Evolutionary conservation across 1,284 basidiomycete genomes (phyloP), one percentile per base, ranked within the genome.

Genomic region (Cystobasidium pallidum): DNA sequence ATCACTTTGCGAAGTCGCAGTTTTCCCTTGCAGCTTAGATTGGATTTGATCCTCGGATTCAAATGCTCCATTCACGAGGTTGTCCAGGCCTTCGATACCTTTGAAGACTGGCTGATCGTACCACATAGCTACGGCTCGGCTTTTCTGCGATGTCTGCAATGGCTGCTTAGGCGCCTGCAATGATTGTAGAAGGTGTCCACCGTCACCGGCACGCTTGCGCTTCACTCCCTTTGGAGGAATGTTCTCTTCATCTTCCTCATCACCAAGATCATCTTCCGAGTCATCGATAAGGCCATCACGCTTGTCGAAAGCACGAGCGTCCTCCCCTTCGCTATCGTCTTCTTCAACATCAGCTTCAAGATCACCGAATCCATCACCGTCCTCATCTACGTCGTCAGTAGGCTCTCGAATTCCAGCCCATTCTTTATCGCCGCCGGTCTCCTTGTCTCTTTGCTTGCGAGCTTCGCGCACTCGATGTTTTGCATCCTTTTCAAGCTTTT

Each of bases 51-150:
- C 80, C 19, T 80, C 79, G 10, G 76, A 73, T 73, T 73, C 71
- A 2, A 76, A 73, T 28, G 19, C 72, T 30, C 63, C 72, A 6
- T 71, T 77, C 82, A 61, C 82, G n/a, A 85, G 79, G n/a, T 83
- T 83, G 11, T 84, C 83, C 8, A 87, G 78, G 32, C 80, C 81
- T 0, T 87, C 87, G 7, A 91, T 79, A n/a, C 86, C 90, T 73
- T 88, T 86, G 84, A 99, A 99, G 61, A 97, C 82, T 63, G 91
- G 89, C 81, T 98, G 96, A 78, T 92, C 91, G 81, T 99, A 99
- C 96, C 96, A 99, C 24, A 98, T 81, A 74, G 84, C 84, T 17
- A 86, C 85, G 55, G 84, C 84, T 28, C 70, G 66, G 30, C 63
- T 45, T 64, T 78, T 73, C 54, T 61, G 36, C 15, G 32, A 54